Percentiles rank a stretch among this genome's conserved stretches.
These are phyloP conservation scores for Capsella bursapastoris DNA, from an alignment of 345 rosid species.

Conservation along the genomic window DNA sequence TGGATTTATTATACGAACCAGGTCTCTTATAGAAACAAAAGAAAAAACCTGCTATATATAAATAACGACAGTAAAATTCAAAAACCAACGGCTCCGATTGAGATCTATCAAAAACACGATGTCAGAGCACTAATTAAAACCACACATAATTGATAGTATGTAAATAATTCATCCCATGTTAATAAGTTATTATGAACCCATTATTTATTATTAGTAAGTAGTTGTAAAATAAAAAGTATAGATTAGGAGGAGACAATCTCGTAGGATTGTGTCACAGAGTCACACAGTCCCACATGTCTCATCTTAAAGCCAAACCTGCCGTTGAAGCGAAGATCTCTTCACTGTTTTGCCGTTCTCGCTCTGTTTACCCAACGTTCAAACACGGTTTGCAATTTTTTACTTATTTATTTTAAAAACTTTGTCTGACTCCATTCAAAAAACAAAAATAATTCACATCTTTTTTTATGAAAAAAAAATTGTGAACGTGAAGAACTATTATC, in stretches of 20 bases:
- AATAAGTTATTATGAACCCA: not conserved
- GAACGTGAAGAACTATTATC: not conserved
- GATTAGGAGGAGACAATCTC: constrained; percentile 37
- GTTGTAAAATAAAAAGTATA: constrained; percentile 7
- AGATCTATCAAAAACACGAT: constrained; percentile 22
- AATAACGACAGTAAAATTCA: constrained; percentile 46
- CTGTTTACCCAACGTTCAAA: constrained; percentile 29
- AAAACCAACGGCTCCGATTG: constrained; percentile 55
- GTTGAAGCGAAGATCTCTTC: constrained; percentile 53
- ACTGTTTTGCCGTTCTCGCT: constrained; percentile 30
- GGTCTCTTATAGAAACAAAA: constrained; percentile 31
- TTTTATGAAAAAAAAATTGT: no score
- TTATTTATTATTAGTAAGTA: not conserved
- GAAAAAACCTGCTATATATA: constrained; percentile 35
- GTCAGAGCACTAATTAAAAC: constrained; percentile 28
- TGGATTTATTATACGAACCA: constrained; percentile 40
- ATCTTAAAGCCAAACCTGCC: constrained; percentile 47
- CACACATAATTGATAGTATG: not conserved
- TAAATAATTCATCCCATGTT: constrained; percentile 13
- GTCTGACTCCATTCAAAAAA: constrained; percentile 3
- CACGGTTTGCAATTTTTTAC: constrained; percentile 6
- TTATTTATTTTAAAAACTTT: not conserved
- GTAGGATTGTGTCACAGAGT: constrained; percentile 37
- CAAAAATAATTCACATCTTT: no score
- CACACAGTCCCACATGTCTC: constrained; percentile 46